Conservation (phyloP, 192 early-diverging fungal genomes). For the Umbelopsis vinacea region DNA sequence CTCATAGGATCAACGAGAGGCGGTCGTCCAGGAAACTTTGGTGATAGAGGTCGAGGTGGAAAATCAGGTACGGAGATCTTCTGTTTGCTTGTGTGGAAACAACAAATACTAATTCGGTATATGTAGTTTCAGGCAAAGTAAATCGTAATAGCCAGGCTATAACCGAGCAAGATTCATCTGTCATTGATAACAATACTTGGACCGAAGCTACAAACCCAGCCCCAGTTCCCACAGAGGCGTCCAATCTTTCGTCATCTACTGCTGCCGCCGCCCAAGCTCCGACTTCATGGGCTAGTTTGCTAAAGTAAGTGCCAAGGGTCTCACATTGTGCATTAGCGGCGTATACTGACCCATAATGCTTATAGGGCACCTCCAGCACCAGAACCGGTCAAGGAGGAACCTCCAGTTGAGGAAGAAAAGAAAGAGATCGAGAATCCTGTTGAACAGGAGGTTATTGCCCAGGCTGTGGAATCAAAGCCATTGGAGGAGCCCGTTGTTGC, state of each 20-base stretch:
- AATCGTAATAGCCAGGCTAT: neutral
- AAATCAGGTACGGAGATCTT: conserved; percentile 1
- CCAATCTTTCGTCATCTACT: neutral
- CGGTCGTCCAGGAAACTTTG: conserved; percentile 10
- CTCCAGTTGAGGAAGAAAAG: neutral
- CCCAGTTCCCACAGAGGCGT: neutral
- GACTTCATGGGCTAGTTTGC: conserved; percentile 41
- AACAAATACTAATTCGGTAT: neutral
- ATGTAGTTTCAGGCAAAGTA: neutral
- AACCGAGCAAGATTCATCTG: neutral
- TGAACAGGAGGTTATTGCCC: neutral
- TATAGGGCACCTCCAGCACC: conserved; percentile 26
- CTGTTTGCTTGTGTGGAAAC: neutral
- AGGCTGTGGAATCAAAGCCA: neutral
- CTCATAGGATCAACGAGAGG: neutral
- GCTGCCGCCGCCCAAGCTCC: neutral
- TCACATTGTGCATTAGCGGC: too few relatives aligned
- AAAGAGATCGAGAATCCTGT: neutral
- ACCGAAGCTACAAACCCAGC: neutral
- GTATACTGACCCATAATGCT: neutral
- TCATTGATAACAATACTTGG: neutral
- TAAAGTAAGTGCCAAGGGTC: conserved; percentile 23
- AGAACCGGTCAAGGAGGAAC: neutral
- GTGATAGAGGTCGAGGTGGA: conserved; percentile 15
- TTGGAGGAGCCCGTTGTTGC: neutral